These are phyloP conservation scores for Rhododendron ovatum DNA, from an alignment of 148 eudicot genomes.

Conservation along the genomic window DNA sequence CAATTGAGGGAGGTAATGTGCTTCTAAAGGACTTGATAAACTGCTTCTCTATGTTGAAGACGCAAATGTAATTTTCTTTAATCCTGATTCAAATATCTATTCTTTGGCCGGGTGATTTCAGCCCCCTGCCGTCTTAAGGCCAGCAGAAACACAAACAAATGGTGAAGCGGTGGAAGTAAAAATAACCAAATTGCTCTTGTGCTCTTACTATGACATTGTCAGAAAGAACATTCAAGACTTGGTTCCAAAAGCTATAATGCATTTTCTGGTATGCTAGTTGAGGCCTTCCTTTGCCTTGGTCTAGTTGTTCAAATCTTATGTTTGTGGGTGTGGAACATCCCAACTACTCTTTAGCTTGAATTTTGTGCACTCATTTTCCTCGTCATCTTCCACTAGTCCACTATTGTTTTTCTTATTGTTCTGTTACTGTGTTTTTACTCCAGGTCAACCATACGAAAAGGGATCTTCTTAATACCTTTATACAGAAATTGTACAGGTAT, in stretches of 20 bases:
- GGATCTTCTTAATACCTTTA: slow-evolving; percentile 23
- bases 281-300: background rate
- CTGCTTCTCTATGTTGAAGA: background rate
- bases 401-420: background rate
- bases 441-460: slow-evolving; percentile 44
- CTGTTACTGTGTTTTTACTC: background rate
- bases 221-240: slow-evolving; percentile 60
- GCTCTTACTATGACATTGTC: slow-evolving; percentile 63
- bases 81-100: slow-evolving; percentile 1
- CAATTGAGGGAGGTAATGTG: slow-evolving; percentile 13
- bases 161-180: slow-evolving; percentile 37
- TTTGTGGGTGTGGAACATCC: background rate
- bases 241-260: slow-evolving; percentile 65
- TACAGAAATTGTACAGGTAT: slow-evolving; percentile 22
- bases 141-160: slow-evolving; percentile 29
- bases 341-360: background rate
- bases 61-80: background rate
- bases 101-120: slow-evolving; percentile 12
- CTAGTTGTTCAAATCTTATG: background rate
- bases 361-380: background rate
- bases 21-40: background rate
- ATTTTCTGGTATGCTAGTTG: slow-evolving; percentile 44
- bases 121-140: slow-evolving; percentile 37
- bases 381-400: background rate
- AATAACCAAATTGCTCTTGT: slow-evolving; percentile 45